phyloP scores from a whole-genome alignment of 192 early-diverging fungal genomes.

The Geosiphon pyriformis region DNA sequence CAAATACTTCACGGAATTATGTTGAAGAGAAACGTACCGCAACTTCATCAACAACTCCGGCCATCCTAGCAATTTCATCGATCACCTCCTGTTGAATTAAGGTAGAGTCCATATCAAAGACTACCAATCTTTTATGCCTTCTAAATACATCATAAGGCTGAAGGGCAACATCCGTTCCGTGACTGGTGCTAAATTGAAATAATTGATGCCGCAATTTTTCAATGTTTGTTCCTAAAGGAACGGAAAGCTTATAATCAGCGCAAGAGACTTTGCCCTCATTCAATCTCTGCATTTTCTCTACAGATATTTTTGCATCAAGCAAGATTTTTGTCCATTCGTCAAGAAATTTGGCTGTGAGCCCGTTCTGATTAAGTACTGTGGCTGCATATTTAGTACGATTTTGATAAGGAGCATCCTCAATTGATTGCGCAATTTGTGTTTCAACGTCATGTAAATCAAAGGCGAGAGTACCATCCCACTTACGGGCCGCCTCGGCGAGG shows the following conservation, averaged over 20 bases:
- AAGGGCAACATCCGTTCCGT: constrained; percentile 78
- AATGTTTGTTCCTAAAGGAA: constrained; percentile 61
- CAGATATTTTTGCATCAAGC: constrained; percentile 69
- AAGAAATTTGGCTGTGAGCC: constrained; percentile 69
- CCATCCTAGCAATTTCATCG: constrained; percentile 92
- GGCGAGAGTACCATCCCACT: constrained; percentile 81
- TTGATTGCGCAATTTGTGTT: constrained; percentile 43
- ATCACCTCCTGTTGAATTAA: constrained; percentile 98
- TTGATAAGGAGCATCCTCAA: constrained; percentile 84
- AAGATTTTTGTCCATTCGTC: constrained; percentile 76
- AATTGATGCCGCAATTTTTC: constrained; percentile 64
- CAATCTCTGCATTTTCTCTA: constrained; percentile 84
- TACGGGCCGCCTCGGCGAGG: constrained; percentile 64
- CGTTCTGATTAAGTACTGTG: constrained; percentile 80
- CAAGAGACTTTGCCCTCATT: constrained; percentile 65
- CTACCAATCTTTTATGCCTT: constrained; percentile 85
- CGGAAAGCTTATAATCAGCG: constrained; percentile 79
- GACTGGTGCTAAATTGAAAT: constrained; percentile 63
- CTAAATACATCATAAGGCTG: constrained; percentile 87
- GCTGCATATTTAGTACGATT: constrained; percentile 82
- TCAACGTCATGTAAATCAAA: constrained; percentile 69
- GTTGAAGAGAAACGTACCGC: constrained; percentile 50
- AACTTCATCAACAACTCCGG: constrained; percentile 88
- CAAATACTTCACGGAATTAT: constrained; percentile 5
- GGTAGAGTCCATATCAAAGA: constrained; percentile 99